phyloP scores from a whole-genome alignment of 768 basidiomycete species.

The Trametes coccinea region DNA sequence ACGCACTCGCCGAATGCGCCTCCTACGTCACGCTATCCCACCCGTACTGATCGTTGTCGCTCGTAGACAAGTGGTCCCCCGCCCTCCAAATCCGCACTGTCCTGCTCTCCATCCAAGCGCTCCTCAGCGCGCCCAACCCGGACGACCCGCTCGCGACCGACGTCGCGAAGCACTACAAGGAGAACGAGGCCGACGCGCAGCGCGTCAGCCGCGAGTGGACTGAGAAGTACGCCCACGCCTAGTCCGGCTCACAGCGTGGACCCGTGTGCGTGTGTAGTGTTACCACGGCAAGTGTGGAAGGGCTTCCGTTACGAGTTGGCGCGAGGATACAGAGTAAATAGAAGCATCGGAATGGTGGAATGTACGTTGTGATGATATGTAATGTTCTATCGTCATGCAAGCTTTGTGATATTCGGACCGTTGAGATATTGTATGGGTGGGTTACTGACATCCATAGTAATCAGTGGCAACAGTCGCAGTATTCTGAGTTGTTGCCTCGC shows the following conservation, averaged over 20 bases:
- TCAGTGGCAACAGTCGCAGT: neutral
- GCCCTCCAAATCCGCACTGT: constrained; percentile 99
- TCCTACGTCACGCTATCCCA: neutral
- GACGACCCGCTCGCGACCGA: constrained; percentile 94
- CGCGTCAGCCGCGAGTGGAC: constrained; percentile 96
- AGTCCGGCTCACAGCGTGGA: neutral
- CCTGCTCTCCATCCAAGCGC: constrained; percentile 93
- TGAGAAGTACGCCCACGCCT: constrained; percentile 68
- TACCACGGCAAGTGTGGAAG: neutral
- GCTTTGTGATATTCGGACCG: no score
- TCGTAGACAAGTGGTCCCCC: constrained; percentile 98
- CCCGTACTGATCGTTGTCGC: neutral
- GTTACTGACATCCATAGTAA: neutral
- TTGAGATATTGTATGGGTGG: neutral
- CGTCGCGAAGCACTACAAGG: constrained; percentile 98
- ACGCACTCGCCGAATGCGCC: no score
- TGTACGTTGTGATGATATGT: constrained; percentile 12
- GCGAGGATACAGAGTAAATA: neutral
- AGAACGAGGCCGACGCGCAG: constrained; percentile 92
- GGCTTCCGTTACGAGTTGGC: neutral
- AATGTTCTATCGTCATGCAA: neutral
- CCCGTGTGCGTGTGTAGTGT: neutral
- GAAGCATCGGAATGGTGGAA: constrained; percentile 6
- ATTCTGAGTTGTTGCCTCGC: no score
- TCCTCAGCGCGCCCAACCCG: constrained; percentile 94